These are phyloP conservation scores for Ilyonectria mors-panacis DNA, from an alignment of 2,329 filamentous ascomycete species.

Conservation along the genomic window DNA sequence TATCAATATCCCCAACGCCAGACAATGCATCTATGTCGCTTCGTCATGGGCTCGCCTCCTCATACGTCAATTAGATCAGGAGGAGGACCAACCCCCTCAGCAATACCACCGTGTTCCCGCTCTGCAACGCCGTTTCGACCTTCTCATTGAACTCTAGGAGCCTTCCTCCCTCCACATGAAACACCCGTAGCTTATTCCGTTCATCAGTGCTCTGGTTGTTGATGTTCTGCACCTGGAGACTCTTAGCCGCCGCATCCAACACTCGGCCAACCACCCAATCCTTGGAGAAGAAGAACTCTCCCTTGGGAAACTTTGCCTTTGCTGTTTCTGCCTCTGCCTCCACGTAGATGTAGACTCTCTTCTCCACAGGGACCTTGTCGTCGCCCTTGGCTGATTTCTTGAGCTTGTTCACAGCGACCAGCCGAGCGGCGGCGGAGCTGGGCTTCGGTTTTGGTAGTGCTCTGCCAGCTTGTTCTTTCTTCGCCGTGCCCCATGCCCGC, in stretches of 20 bases:
- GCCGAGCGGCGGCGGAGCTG: constrained; percentile 72
- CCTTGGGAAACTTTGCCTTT: constrained; percentile 85
- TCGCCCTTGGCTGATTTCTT: constrained; percentile 95
- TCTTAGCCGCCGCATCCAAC: constrained; percentile 82
- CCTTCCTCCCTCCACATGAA: constrained; percentile 91
- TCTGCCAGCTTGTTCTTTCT: constrained; percentile 74
- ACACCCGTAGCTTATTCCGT: constrained; percentile 86
- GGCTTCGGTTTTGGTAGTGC: constrained; percentile 75
- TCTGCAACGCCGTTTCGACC: constrained; percentile 79
- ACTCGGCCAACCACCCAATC: constrained; percentile 93
- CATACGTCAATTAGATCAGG: constrained; percentile 76
- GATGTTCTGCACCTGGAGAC: constrained; percentile 84
- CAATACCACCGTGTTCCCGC: constrained; percentile 91
- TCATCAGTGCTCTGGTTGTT: constrained; percentile 85
- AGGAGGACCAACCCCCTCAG: constrained; percentile 88
- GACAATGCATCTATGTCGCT: constrained; percentile 34
- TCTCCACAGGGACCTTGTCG: constrained; percentile 82
- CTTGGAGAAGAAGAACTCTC: constrained; percentile 83
- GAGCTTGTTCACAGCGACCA: constrained; percentile 81
- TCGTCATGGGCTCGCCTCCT: constrained; percentile 15
- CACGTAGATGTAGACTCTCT: constrained; percentile 90
- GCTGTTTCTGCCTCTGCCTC: constrained; percentile 92
- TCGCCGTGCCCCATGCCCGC: constrained; percentile 84
- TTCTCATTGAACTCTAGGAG: constrained; percentile 91
- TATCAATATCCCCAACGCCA: constrained; percentile 38